Percentiles rank a stretch among this genome's conserved stretches.
Conservation (phyloP, 2,329 filamentous ascomycete genomes). For the Penicillium palitans region DNA sequence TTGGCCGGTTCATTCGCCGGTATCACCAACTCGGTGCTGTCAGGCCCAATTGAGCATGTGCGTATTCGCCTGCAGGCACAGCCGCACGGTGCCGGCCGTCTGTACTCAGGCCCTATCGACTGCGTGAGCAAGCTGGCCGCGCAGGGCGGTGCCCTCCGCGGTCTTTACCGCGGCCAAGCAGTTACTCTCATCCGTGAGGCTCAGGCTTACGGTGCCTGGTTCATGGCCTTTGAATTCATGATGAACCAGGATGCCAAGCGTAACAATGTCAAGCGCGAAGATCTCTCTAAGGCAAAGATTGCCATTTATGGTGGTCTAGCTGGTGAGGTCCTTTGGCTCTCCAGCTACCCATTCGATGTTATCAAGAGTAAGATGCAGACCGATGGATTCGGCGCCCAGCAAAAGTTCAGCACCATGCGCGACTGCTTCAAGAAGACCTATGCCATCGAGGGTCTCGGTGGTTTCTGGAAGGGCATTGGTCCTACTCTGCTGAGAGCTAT, state of each 20-base stretch:
- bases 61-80: constrained; percentile 95
- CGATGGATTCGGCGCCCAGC: constrained; percentile 75
- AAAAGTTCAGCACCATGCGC: constrained; percentile 77
- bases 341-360: constrained; percentile 93
- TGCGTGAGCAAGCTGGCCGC: constrained; percentile 81
- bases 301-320: constrained; percentile 90
- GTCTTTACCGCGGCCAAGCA: constrained; percentile 81
- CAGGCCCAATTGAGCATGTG: constrained; percentile 92
- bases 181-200: constrained; percentile 88
- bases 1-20: constrained; percentile 88
- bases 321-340: constrained; percentile 89
- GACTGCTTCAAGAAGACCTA: constrained; percentile 87
- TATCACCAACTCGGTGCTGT: constrained; percentile 83
- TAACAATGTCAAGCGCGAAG: constrained; percentile 71
- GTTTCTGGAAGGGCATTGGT: constrained; percentile 93
- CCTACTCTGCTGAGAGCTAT: constrained; percentile 91
- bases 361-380: constrained; percentile 99
- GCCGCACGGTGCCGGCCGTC: constrained; percentile 74
- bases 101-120: constrained; percentile 85
- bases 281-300: constrained; percentile 81
- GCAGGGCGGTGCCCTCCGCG: constrained; percentile 66
- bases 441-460: constrained; percentile 70
- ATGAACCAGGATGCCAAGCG: constrained; percentile 87
- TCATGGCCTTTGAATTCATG: constrained; percentile 89
- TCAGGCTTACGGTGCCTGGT: constrained; percentile 95